Conservation (phyloP, 2,329 filamentous ascomycete species). For the Furcasterigmium furcatum region DNA sequence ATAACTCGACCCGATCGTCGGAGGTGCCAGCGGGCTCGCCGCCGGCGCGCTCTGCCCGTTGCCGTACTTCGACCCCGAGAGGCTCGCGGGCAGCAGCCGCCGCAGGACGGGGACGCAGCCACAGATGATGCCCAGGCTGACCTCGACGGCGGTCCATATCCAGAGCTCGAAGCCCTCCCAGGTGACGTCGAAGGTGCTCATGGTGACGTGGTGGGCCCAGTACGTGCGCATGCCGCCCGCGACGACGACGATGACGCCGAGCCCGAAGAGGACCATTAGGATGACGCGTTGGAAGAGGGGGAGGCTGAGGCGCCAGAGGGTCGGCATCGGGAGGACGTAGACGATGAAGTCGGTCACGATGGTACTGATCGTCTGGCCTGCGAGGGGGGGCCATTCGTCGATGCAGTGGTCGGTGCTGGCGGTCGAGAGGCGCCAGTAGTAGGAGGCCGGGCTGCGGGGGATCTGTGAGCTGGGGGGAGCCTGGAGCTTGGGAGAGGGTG, state of each 20-base stretch:
- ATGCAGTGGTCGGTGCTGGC: conserved; percentile 18
- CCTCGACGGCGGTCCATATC: conserved; percentile 39
- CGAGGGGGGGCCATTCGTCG: conserved; percentile 20
- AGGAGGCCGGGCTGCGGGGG: conserved; percentile 12
- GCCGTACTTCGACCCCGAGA: background rate
- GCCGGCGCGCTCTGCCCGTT: background rate
- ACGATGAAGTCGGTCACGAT: conserved; percentile 29
- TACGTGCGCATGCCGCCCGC: conserved; percentile 32
- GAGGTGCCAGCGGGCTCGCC: background rate
- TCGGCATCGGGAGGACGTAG: conserved; percentile 31
- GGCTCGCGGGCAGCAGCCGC: conserved; percentile 9
- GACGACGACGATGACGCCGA: conserved; percentile 31
- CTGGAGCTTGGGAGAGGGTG: too few relatives aligned
- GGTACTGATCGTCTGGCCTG: conserved; percentile 26
- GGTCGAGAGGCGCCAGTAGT: conserved; percentile 22
- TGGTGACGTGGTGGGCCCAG: conserved; percentile 26
- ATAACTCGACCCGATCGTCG: background rate
- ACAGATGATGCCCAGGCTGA: conserved; percentile 36
- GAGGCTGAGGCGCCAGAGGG: conserved; percentile 25
- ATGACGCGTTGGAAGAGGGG: conserved; percentile 27
- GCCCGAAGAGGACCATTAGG: conserved; percentile 31
- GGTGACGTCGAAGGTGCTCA: conserved; percentile 32
- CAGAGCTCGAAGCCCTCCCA: conserved; percentile 36
- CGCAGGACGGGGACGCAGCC: conserved; percentile 32
- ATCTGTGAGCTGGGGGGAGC: background rate